These are phyloP conservation scores for Rhizopus delemar DNA, from an alignment of 371 early-diverging fungal genomes.

Conservation along the genomic window DNA sequence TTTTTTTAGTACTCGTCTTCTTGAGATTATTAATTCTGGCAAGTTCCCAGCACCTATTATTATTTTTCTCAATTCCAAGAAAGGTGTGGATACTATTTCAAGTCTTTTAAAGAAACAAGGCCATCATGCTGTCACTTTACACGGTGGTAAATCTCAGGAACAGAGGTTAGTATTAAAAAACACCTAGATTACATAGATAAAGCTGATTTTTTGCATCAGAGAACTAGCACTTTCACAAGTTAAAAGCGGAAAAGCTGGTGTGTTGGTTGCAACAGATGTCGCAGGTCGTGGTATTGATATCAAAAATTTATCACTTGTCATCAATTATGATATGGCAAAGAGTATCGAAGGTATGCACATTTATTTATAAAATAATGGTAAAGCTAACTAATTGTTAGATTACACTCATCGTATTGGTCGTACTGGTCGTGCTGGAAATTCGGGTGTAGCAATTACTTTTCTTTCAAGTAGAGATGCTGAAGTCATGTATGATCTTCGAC, in stretches of 20 bases:
- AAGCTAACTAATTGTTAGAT: constrained; percentile 49
- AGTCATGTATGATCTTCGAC: constrained; percentile 84
- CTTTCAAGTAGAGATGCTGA: constrained; percentile 81
- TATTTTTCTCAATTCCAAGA: constrained; percentile 97
- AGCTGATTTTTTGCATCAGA: constrained; percentile 25
- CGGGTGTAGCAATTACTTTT: constrained; percentile 95
- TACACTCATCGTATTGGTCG: constrained; percentile 98
- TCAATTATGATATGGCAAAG: constrained; percentile 98
- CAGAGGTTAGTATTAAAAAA: constrained; percentile 60
- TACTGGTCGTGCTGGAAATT: constrained; percentile 96
- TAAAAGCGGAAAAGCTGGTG: constrained; percentile 73
- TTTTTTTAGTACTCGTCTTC: constrained; percentile 63
- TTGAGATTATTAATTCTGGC: constrained; percentile 70
- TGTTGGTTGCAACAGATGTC: constrained; percentile 95
- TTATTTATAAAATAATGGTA: constrained; percentile 24
- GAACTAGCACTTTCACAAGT: constrained; percentile 73
- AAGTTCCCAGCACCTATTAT: constrained; percentile 86
- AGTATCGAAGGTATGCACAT: constrained; percentile 76
- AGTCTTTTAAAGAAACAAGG: constrained; percentile 73
- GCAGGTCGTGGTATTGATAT: constrained; percentile 99
- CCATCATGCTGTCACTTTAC: constrained; percentile 76
- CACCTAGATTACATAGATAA: background rate
- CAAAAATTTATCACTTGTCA: constrained; percentile 93
- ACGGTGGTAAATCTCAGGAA: constrained; percentile 96
- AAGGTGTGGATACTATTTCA: constrained; percentile 76